Base-by-base conservation (phyloP, 768 basidiomycete species). In the Lepiota brunneoincarnata region DNA sequence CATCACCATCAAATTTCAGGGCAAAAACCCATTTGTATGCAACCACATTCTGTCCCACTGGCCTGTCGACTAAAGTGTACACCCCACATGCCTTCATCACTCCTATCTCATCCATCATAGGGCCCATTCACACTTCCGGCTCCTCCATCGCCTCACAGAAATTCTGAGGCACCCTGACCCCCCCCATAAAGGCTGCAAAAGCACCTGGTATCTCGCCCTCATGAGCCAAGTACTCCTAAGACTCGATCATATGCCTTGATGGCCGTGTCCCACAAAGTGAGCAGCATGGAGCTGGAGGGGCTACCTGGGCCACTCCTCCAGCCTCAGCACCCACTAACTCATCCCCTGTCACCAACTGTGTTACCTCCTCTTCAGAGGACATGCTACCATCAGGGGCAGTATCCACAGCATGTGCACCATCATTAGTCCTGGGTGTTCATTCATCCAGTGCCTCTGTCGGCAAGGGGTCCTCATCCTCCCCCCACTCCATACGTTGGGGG, bases 1-100 rank as follows among this genome's bases (percentile, higher is more conserved):
- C 61, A 24, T 62, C 44, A 6, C 57, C 54, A 42, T 64, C 60
- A 4, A 44, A 48, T 48, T 69, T 69, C 10, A 53, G 43, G 15
- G 54, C 40, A 54, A 66, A 64, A 2, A 66, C 63, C 59, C 59
- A 62, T 28, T 28, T 28, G 26, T 3, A 28, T 4, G 26, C 26
- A 28, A 28, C 26, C 55, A 59, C n/a, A 74, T 52, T 73, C 70
- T 14, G 72, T 46, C 2, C 75, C 72, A 2, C 58, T 61, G 3
- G 65, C 56, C 58, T 76, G 74, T 0, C 26, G n/a, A 28, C 26
- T 7, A 28, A 28, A 7, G 61, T 55, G 59, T 64, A 75, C 0
- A 64, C 63, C 21, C 58, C 53, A 20, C n/a, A 51, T 59, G 54
- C 53, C 34, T 54, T n/a, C 9, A 60, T 39, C 2, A 46, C 47